Conservation (phyloP, 1,284 basidiomycete species). For the Peniophora sp. region DNA sequence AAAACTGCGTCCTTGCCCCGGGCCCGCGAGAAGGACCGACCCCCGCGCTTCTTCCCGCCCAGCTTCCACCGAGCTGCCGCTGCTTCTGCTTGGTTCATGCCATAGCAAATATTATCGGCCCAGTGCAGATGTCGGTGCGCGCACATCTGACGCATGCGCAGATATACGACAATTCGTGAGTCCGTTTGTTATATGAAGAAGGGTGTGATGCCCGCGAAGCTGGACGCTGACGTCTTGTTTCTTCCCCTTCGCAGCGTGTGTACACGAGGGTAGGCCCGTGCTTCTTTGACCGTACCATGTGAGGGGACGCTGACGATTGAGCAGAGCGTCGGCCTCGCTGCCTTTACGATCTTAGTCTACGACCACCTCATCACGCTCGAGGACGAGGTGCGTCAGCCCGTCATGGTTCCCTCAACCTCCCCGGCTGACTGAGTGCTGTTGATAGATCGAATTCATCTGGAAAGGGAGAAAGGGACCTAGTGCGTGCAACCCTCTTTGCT, state of each 20-base stretch:
- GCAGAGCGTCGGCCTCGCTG: constrained; percentile 41
- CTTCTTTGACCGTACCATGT: background rate
- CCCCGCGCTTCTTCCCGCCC: too few relatives aligned
- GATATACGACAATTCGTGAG: constrained; percentile 4
- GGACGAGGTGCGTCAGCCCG: constrained; percentile 29
- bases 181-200: background rate
- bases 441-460: constrained; percentile 42
- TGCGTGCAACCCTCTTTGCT: constrained; percentile 15
- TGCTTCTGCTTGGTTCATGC: too few relatives aligned
- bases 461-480: constrained; percentile 36
- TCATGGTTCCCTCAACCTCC: background rate
- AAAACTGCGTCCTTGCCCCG: too few relatives aligned
- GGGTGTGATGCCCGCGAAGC: background rate
- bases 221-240: background rate
- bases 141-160: background rate
- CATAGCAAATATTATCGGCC: too few relatives aligned
- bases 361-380: constrained; percentile 41
- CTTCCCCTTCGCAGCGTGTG: background rate
- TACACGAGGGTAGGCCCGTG: constrained; percentile 5
- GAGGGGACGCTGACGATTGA: background rate
- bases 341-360: constrained; percentile 38
- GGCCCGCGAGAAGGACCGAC: too few relatives aligned
- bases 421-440: background rate
- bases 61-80: too few relatives aligned
- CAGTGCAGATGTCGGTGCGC: too few relatives aligned